These are phyloP conservation scores for Mrakia hoshinonis DNA, from an alignment of 768 basidiomycete species.

Conservation along the genomic window DNA sequence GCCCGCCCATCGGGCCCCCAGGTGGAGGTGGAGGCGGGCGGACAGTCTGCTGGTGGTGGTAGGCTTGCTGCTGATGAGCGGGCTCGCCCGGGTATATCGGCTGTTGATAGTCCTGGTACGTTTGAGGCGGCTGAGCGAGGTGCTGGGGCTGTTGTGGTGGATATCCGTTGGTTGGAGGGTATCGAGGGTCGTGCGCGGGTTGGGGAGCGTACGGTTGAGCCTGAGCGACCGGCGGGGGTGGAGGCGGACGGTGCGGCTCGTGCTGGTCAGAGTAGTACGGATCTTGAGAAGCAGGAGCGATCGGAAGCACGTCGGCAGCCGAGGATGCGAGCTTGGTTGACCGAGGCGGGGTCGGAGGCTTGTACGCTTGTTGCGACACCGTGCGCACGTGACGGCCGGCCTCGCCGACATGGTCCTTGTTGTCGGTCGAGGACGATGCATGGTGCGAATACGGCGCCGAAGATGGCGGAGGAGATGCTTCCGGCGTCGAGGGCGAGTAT, in stretches of 20 bases:
- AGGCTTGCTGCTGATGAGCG: neutral
- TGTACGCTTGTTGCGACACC: neutral
- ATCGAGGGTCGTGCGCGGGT: neutral
- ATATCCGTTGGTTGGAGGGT: neutral
- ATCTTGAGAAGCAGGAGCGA: neutral
- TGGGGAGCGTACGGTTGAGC: conserved; percentile 1
- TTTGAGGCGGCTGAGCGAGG: neutral
- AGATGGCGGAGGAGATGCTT: neutral
- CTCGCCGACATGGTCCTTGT: neutral
- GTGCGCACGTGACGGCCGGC: neutral
- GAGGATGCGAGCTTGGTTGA: conserved; percentile 3
- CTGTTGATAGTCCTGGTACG: neutral
- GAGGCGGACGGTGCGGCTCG: conserved; percentile 10
- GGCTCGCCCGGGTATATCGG: conserved; percentile 2
- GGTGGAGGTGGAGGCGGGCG: neutral
- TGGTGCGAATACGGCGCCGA: neutral
- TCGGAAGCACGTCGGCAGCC: neutral
- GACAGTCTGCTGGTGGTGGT: conserved; percentile 3
- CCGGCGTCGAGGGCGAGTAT: neutral
- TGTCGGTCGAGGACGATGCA: neutral
- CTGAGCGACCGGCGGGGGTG: neutral
- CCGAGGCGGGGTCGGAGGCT: conserved; percentile 3
- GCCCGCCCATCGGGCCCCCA: neutral
- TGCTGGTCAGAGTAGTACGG: conserved; percentile 5
- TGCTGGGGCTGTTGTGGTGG: neutral